Percentiles rank a stretch among this genome's conserved stretches.
Evolutionary conservation across 352 stramenopile genomes (phyloP).

Genomic region (Globisporangium okanoganense): DNA sequence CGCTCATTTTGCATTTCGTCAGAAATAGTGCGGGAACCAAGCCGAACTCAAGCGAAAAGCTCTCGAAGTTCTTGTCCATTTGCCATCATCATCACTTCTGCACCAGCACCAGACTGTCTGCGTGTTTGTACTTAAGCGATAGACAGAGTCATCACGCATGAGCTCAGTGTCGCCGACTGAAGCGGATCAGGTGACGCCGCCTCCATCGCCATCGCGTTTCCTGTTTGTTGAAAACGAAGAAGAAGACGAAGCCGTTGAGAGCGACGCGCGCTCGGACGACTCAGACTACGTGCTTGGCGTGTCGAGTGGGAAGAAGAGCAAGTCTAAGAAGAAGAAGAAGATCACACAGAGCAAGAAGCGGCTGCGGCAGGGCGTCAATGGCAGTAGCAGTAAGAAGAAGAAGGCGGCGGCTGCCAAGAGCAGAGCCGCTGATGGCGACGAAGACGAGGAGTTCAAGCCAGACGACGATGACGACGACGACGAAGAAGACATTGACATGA

Average conservation of each 20-base stretch:
- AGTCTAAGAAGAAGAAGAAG: no score
- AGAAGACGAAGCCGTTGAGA: neutral
- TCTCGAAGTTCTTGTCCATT: neutral
- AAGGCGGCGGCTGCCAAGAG: neutral
- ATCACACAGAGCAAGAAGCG: slow-evolving; percentile 10
- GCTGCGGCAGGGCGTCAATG: slow-evolving; percentile 3
- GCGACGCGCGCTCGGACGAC: slow-evolving; percentile 9
- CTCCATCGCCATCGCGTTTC: slow-evolving; percentile 10
- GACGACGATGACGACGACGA: neutral
- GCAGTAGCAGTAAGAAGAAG: slow-evolving; percentile 5
- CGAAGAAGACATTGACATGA: neutral
- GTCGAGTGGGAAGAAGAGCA: neutral
- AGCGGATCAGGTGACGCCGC: slow-evolving; percentile 8
- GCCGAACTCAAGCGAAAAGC: neutral
- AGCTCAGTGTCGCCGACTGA: neutral
- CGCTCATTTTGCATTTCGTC: neutral
- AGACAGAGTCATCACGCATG: neutral
- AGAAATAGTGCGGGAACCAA: slow-evolving; percentile 10
- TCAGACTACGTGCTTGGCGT: slow-evolving; percentile 8
- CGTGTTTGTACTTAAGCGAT: neutral
- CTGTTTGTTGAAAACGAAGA: neutral
- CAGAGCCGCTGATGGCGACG: neutral
- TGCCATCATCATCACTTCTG: neutral
- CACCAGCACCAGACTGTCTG: neutral
- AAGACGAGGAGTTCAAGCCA: slow-evolving; percentile 10